A percentile compares a stretch with the other conserved stretches of the same genome.
Evolutionary conservation across 2,329 filamentous ascomycete genomes (phyloP).

Genomic region (Hypoxylon sp.): DNA sequence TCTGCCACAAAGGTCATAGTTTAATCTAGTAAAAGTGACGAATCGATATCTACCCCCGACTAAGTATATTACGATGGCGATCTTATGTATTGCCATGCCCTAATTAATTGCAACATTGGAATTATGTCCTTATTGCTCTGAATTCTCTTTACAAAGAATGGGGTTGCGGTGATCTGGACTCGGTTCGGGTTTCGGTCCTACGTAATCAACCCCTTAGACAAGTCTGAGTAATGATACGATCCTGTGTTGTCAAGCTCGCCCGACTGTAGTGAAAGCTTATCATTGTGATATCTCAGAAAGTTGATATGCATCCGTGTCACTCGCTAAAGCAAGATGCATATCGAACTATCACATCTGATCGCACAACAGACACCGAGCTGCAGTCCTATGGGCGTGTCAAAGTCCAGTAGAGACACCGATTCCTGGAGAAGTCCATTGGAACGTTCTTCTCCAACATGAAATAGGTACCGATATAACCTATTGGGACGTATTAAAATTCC

Average conservation of each 20-base stretch:
- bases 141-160: background rate
- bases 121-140: background rate
- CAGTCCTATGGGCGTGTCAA: background rate
- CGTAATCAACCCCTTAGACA: background rate
- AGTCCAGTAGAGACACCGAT: background rate
- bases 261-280: background rate
- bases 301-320: constrained; percentile 9
- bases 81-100: background rate
- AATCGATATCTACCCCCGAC: background rate
- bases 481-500: too few species aligned
- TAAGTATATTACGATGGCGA: background rate
- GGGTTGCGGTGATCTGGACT: background rate
- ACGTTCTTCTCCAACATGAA: too few species aligned
- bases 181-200: background rate
- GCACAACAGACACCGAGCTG: background rate
- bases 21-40: background rate
- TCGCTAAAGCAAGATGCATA: constrained; percentile 5
- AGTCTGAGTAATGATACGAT: background rate
- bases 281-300: constrained; percentile 21
- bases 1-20: background rate
- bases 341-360: background rate
- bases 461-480: too few species aligned
- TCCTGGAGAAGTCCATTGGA: too few species aligned
- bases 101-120: background rate
- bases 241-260: background rate